A percentile compares a stretch with the other conserved stretches of the same genome.
These are phyloP conservation scores for Pichia manshurica DNA, from an alignment of 805 yeast species.

Conservation along the genomic window DNA sequence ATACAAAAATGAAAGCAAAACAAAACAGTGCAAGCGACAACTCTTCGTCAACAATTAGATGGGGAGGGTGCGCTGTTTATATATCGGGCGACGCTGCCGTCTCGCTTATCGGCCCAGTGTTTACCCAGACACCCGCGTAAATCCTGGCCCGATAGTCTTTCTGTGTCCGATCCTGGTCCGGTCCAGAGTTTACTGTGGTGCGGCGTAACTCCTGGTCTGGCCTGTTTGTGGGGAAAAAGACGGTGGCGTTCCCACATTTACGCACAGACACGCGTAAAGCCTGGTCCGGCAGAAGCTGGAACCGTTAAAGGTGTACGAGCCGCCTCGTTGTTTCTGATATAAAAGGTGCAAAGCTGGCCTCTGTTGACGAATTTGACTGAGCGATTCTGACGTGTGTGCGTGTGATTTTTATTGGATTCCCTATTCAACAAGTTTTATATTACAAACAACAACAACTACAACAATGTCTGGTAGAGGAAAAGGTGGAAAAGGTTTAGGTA, in stretches of 20 bases:
- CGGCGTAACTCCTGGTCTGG: too few relatives aligned
- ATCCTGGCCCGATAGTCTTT: slow-evolving; percentile 1
- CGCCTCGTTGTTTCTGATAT: too few relatives aligned
- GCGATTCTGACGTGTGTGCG: too few relatives aligned
- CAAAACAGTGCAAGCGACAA: too few relatives aligned
- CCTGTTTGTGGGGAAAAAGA: too few relatives aligned
- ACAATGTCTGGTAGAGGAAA: slow-evolving; percentile 98
- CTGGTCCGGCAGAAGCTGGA: neutral
- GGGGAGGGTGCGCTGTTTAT: neutral
- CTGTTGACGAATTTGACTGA: too few relatives aligned
- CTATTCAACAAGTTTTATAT: too few relatives aligned
- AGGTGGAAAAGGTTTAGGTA: slow-evolving; percentile 99
- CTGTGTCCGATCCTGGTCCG: neutral
- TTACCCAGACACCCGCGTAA: slow-evolving; percentile 6
- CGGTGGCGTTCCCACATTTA: neutral
- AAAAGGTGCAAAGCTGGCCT: too few relatives aligned
- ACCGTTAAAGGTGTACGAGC: too few relatives aligned
- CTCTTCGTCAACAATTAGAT: too few relatives aligned
- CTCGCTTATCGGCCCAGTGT: slow-evolving; percentile 1
- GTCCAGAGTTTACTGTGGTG: neutral
- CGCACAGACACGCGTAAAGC: neutral
- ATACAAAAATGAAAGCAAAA: neutral
- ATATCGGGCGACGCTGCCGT: too few relatives aligned
- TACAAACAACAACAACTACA: slow-evolving; percentile 17
- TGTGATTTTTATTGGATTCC: too few relatives aligned